Evolutionary conservation across 345 rosid genomes (phyloP), one percentile per base, ranked within the genome.

Genomic region (Populus tremula): DNA sequence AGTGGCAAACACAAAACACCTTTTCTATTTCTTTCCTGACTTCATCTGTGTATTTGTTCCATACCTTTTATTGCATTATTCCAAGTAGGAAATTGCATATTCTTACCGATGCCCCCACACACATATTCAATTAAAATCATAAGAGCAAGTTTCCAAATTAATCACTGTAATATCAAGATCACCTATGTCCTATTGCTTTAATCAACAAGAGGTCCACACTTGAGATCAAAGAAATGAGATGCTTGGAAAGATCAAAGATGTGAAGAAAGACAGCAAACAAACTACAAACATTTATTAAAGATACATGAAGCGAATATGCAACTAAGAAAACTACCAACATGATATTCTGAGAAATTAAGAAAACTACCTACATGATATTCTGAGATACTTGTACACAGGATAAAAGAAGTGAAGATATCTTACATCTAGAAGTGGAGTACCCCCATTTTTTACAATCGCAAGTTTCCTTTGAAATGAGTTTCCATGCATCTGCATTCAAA

Each of bases 391-490:
- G 21, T 29, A 4, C 61, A 68, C 43, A 69, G 67, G 70, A 64
- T 39, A 12, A 27, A 72, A 73, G 21, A 31, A 16, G 41, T 69
- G 64, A 77, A 78, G 67, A 21, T 39, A 16, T 80, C 89, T 90
- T 94, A 96, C 99, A 78, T 94, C 93, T 5, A 85, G 27, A 82
- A 84, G 56, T 50, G 94, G 92, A 72, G 91, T 83, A 78, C 87
- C 91, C 11, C 96, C 97, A 80, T 84, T 85, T 84, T 91, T 96
- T 67, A 96, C 82, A 11, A 96, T 85, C 27, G 92, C 83, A 76
- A 96, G 97, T 79, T 90, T 96, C 84, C 93, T 87, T 83, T 96
- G 98, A 86, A 88, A 96, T 61, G 99, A 94, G 85, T 96, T 87
- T 78, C 99, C 99, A 83, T 85, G 96, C 92, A 96, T 90, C 99